These are phyloP conservation scores for Nyctanthes arbortristis DNA, from an alignment of 257 asterid species.

Conservation along the genomic window DNA sequence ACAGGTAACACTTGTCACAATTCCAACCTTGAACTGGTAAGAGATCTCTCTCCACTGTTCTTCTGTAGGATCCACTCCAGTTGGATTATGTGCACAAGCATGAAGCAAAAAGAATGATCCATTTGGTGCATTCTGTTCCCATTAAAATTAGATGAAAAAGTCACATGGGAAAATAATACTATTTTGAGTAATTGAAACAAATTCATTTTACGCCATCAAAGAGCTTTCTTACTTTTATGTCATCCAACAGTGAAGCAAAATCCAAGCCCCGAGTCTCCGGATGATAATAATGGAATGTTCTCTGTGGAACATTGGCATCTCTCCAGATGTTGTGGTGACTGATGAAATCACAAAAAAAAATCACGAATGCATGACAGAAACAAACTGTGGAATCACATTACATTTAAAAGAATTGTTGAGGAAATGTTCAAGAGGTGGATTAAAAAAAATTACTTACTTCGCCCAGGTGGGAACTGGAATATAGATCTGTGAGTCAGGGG, in stretches of 20 bases:
- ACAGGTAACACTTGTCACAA: neutral
- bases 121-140: slow-evolving; percentile 79
- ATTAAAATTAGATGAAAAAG: neutral
- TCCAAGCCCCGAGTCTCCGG: slow-evolving; percentile 90
- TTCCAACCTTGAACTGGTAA: slow-evolving; percentile 72
- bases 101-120: slow-evolving; percentile 95
- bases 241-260: slow-evolving; percentile 79
- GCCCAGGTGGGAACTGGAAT: slow-evolving; percentile 98
- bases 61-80: slow-evolving; percentile 97
- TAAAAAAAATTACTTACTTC: slow-evolving; percentile 57
- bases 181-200: neutral
- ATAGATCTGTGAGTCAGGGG: slow-evolving; percentile 79
- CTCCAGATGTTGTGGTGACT: slow-evolving; percentile 99
- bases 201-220: slow-evolving; percentile 6
- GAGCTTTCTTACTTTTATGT: slow-evolving; percentile 59
- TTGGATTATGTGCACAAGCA: slow-evolving; percentile 99
- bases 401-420: too few relatives aligned
- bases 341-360: slow-evolving; percentile 32
- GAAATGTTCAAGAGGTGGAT: neutral
- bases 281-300: slow-evolving; percentile 84
- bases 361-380: slow-evolving; percentile 9
- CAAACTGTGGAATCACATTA: neutral
- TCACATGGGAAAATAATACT: too few relatives aligned
- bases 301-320: slow-evolving; percentile 91
- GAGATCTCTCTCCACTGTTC: slow-evolving; percentile 99